phyloP scores from a whole-genome alignment of 441 rosid genomes.

The Breynia disticha region DNA sequence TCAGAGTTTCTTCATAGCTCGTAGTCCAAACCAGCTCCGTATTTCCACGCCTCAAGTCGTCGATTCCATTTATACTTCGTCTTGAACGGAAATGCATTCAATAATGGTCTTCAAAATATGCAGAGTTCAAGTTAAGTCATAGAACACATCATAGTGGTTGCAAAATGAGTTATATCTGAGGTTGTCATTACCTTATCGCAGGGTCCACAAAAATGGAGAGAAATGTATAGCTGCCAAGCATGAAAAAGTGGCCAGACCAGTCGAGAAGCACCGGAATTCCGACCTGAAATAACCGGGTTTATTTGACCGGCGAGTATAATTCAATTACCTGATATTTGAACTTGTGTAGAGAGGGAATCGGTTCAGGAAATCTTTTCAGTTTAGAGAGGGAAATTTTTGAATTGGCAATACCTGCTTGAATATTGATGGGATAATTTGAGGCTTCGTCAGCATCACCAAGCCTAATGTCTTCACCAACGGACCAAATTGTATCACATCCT shows the following conservation, averaged over 20 bases:
- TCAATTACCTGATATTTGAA: neutral
- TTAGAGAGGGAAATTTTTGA: neutral
- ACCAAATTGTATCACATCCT: constrained; percentile 81
- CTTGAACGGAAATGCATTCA: constrained; percentile 41
- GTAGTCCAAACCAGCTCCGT: constrained; percentile 82
- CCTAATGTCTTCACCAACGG: constrained; percentile 88
- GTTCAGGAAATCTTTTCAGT: too few species aligned
- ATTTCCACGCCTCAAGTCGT: constrained; percentile 84
- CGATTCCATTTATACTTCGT: constrained; percentile 59
- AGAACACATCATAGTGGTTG: too few species aligned
- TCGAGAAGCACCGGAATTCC: constrained; percentile 68
- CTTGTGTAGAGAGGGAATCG: too few species aligned
- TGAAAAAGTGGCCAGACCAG: constrained; percentile 80
- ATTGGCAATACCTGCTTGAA: constrained; percentile 50
- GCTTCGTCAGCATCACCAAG: constrained; percentile 77
- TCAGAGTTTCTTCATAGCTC: constrained; percentile 36
- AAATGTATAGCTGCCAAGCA: constrained; percentile 78
- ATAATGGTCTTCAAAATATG: constrained; percentile 35
- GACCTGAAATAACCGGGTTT: constrained; percentile 37
- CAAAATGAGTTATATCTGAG: neutral
- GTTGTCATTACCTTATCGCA: constrained; percentile 42
- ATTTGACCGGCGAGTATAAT: constrained; percentile 6
- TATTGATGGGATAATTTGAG: constrained; percentile 72
- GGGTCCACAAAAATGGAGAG: constrained; percentile 73
- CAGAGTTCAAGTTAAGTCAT: neutral